phyloP scores from a whole-genome alignment of 1,284 basidiomycete species.

The Melampsora occidentalis region DNA sequence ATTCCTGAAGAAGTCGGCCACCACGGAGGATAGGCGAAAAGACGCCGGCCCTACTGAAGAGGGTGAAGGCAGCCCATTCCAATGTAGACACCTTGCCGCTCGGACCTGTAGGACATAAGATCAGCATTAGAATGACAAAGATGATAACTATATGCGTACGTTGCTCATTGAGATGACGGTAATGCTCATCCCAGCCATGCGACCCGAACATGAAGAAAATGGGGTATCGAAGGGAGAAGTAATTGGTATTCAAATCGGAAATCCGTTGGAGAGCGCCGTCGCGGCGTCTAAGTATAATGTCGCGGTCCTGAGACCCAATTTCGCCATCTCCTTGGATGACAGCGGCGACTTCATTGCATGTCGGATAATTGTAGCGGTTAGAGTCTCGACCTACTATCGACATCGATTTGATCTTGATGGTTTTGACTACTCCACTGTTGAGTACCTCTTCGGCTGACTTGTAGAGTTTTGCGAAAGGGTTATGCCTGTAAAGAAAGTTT shows the following conservation, averaged over 20 bases:
- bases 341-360: neutral
- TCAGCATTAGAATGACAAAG: neutral
- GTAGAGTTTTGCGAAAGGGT: conserved; percentile 8
- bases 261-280: neutral
- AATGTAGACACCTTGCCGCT: neutral
- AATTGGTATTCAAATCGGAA: neutral
- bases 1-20: conserved; percentile 1
- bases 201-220: conserved; percentile 11
- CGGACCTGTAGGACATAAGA: neutral
- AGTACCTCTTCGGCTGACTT: too few species aligned
- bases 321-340: neutral
- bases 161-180: neutral
- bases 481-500: neutral
- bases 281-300: neutral
- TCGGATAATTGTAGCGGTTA: conserved; percentile 3
- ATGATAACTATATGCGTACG: neutral
- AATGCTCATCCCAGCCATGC: conserved; percentile 4
- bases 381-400: neutral
- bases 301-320: neutral
- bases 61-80: conserved; percentile 8
- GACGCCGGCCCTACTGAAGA: neutral
- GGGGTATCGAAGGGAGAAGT: too few species aligned
- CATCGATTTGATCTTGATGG: too few species aligned
- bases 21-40: neutral
- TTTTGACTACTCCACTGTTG: neutral